Evolutionary conservation across 257 asterid genomes (phyloP).

Genomic region (Mitragyna speciosa): DNA sequence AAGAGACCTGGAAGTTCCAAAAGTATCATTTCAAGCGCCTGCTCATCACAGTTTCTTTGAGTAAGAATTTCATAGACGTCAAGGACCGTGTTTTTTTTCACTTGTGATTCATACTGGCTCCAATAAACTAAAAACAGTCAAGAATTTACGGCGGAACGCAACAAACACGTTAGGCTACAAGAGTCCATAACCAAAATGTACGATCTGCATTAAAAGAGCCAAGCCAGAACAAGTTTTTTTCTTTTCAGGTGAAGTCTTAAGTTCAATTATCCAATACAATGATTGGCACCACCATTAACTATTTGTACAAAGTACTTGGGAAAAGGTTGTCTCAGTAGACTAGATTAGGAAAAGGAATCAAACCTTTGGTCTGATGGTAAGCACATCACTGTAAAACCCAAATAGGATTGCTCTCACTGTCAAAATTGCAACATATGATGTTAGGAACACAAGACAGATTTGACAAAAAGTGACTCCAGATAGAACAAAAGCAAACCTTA

Average conservation of each 20-base stretch:
- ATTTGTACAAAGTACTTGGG: not conserved
- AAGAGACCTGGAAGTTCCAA: conserved; percentile 45
- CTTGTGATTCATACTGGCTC: not conserved
- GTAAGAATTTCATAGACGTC: not conserved
- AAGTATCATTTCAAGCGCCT: conserved; percentile 38
- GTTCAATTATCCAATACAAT: not conserved
- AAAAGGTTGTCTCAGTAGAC: no score
- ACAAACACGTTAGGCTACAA: not conserved
- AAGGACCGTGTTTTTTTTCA: not conserved
- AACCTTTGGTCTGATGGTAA: conserved; percentile 25
- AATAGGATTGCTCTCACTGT: conserved; percentile 36
- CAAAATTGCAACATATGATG: not conserved
- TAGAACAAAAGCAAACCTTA: conserved; percentile 30
- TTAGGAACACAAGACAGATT: conserved; percentile 5
- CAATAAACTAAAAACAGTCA: not conserved
- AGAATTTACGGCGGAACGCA: no score
- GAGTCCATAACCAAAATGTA: not conserved
- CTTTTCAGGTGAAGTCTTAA: not conserved
- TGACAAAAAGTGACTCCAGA: not conserved
- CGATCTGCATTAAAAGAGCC: not conserved
- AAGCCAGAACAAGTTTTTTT: not conserved
- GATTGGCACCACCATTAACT: not conserved
- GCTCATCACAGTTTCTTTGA: not conserved
- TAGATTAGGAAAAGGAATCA: not conserved
- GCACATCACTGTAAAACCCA: conserved; percentile 26